Evolutionary conservation across 2,329 filamentous ascomycete genomes (phyloP), one percentile per base, ranked within the genome.

Genomic region (Aspergillus aculeatinus): DNA sequence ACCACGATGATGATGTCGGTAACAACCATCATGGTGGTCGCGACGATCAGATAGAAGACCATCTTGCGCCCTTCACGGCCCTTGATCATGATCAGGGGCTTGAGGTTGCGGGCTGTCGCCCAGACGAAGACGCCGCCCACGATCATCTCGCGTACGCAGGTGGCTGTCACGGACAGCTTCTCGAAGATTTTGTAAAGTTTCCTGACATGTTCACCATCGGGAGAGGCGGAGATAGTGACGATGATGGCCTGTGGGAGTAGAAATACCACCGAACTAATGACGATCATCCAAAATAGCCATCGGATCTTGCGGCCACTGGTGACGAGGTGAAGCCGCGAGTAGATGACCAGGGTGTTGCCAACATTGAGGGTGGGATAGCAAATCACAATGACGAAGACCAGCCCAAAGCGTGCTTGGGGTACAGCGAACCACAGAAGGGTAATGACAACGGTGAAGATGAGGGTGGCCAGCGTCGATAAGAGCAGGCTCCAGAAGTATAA

Each of bases 51-150:
- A 55, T 81, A 76, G 16, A 70, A 67, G 67, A 81, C 75, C 16
- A 81, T 72, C 25, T 70, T 68, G 31, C 71, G 70, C 5, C 74
- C 75, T 53, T 71, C 67, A 14, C 65, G 62, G 39, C 76, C 72
- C 27, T 80, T 76, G 2, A 76, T 58, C 5, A 73, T 72, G 39
- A 84, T 70, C 19, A 84, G 72, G 76, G 68, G 68, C 4, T 64
- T 63, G 0, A 73, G 63, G 3, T 62, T 62, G 2, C 74, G 77
- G 49, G 79, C 65, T 0, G 82, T 80, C 62, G 83, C 80, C 65
- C 69, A 72, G 42, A 85, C 81, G 67, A 83, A 85, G 21, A 83
- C 70, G 0, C 71, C 71, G 4, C 80, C 82, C 52, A 85, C 77
- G 49, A 83, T 69, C 31, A 79, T 70, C 58, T 85, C 83, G 60